A percentile compares a stretch with the other conserved stretches of the same genome.
phyloP scores from a whole-genome alignment of 768 basidiomycete species.

The Suillus plorans region DNA sequence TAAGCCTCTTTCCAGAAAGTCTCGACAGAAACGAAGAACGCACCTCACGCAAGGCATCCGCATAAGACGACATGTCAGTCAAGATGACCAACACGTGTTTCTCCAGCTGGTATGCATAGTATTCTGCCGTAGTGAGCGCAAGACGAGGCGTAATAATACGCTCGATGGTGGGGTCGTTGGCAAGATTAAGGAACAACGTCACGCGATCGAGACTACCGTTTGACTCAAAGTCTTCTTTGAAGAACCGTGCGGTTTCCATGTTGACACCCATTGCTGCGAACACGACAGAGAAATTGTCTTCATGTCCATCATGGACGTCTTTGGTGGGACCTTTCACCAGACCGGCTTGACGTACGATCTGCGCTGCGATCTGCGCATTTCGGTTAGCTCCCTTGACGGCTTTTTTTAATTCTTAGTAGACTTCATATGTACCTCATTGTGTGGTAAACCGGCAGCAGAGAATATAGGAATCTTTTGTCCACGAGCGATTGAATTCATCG shows the following conservation, averaged over 20 bases:
- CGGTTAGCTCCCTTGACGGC: background rate
- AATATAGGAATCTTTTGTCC: conserved; percentile 99
- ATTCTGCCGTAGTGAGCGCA: conserved; percentile 97
- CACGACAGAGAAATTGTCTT: conserved; percentile 99
- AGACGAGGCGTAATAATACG: conserved; percentile 99
- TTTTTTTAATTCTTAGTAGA: background rate
- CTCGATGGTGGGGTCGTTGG: conserved; percentile 99
- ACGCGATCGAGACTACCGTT: conserved; percentile 97
- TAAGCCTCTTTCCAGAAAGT: conserved; percentile 3
- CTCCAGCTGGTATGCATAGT: conserved; percentile 99
- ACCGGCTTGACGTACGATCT: conserved; percentile 99
- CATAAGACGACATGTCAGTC: conserved; percentile 99
- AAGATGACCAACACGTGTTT: conserved; percentile 99
- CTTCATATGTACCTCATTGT: conserved; percentile 76
- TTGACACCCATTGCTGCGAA: conserved; percentile 99
- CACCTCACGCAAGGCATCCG: conserved; percentile 93
- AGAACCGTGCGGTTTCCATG: conserved; percentile 99
- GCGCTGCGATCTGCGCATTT: conserved; percentile 84
- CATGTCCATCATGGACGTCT: conserved; percentile 97
- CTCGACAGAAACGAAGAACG: conserved; percentile 25
- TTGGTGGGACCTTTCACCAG: conserved; percentile 96
- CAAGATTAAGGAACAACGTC: conserved; percentile 97
- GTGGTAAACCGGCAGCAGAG: conserved; percentile 96
- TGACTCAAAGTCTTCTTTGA: conserved; percentile 99
- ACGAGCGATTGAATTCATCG: conserved; percentile 98